phyloP scores from a whole-genome alignment of 345 rosid genomes.

The Leavenworthia alabamica region DNA sequence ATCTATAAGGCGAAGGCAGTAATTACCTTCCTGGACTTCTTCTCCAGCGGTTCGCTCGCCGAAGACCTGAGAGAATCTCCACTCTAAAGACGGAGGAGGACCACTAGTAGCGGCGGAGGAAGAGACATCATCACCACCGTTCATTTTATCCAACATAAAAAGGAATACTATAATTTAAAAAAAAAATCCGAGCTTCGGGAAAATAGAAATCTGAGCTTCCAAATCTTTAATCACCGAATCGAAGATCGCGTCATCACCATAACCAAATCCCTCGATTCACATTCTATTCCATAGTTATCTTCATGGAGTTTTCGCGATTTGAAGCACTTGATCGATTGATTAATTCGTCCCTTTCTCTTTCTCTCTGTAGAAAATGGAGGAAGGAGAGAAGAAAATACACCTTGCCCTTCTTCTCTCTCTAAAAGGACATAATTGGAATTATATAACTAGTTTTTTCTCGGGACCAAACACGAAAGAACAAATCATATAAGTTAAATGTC shows the following conservation, averaged over 20 bases:
- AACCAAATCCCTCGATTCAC: conserved; percentile 24
- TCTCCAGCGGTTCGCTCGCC: conserved; percentile 88
- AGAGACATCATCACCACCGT: conserved; percentile 50
- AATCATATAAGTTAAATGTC: conserved; percentile 27
- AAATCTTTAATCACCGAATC: conserved; percentile 29
- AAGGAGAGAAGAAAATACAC: too few species aligned
- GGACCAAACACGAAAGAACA: conserved; percentile 34
- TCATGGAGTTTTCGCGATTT: conserved; percentile 19
- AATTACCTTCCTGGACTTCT: conserved; percentile 81
- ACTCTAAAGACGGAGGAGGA: conserved; percentile 60
- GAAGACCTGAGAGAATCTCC: conserved; percentile 95
- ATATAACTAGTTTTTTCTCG: not conserved
- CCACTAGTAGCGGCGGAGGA: conserved; percentile 32
- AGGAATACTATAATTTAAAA: not conserved
- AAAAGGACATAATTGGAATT: conserved; percentile 32
- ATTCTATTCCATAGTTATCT: conserved; percentile 26
- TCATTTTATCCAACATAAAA: conserved; percentile 42
- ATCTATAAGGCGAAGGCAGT: not conserved
- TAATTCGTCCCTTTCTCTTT: too few species aligned
- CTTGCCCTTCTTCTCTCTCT: too few species aligned
- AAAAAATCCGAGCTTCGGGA: conserved; percentile 10
- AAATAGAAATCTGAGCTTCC: conserved; percentile 33
- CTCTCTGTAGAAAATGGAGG: too few species aligned
- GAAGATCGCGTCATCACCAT: conserved; percentile 38
- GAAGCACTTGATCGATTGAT: conserved; percentile 33